A percentile compares a stretch with the other conserved stretches of the same genome.
These are phyloP conservation scores for Colletotrichum aenigma DNA, from an alignment of 2,329 filamentous ascomycete species.

Conservation along the genomic window DNA sequence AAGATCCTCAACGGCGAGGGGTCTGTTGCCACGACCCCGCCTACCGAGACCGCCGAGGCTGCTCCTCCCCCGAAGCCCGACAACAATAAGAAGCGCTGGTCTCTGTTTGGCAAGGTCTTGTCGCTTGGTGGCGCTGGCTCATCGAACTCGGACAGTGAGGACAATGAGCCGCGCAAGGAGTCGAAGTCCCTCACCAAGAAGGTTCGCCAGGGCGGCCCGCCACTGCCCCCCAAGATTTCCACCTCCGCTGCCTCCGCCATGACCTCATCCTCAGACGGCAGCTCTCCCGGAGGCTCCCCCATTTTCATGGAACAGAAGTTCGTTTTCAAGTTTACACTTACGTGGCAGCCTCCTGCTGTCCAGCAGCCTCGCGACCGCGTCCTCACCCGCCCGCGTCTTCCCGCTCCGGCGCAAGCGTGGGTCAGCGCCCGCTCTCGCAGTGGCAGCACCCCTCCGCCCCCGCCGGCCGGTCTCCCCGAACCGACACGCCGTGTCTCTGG, in stretches of 20 bases:
- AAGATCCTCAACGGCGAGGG: conserved; percentile 14
- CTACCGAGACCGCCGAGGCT: conserved; percentile 15
- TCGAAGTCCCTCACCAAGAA: conserved; percentile 34
- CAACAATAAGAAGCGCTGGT: conserved; percentile 63
- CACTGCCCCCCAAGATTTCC: conserved; percentile 40
- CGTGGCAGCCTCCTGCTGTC: conserved; percentile 61
- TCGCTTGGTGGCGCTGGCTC: conserved; percentile 37
- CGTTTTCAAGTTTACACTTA: conserved; percentile 77
- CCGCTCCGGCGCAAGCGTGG: conserved; percentile 70
- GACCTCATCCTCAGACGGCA: conserved; percentile 50
- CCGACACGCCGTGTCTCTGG: conserved; percentile 54
- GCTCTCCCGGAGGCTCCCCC: conserved; percentile 60
- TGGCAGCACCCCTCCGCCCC: conserved; percentile 40
- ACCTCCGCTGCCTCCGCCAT: conserved; percentile 27
- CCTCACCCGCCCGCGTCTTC: conserved; percentile 72
- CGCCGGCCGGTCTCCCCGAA: conserved; percentile 41
- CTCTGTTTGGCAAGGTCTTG: conserved; percentile 67
- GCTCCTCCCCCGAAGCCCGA: conserved; percentile 28
- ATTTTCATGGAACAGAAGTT: conserved; percentile 62
- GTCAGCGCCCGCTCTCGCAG: conserved; percentile 49
- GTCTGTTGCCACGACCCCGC: conserved; percentile 3
- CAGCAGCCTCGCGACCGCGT: conserved; percentile 63
- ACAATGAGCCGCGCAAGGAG: conserved; percentile 57
- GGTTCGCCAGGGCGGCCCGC: conserved; percentile 24
- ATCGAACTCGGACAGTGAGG: conserved; percentile 37